These are phyloP conservation scores for Lactuca sativa DNA, from an alignment of 129 eudicot species.

Conservation along the genomic window DNA sequence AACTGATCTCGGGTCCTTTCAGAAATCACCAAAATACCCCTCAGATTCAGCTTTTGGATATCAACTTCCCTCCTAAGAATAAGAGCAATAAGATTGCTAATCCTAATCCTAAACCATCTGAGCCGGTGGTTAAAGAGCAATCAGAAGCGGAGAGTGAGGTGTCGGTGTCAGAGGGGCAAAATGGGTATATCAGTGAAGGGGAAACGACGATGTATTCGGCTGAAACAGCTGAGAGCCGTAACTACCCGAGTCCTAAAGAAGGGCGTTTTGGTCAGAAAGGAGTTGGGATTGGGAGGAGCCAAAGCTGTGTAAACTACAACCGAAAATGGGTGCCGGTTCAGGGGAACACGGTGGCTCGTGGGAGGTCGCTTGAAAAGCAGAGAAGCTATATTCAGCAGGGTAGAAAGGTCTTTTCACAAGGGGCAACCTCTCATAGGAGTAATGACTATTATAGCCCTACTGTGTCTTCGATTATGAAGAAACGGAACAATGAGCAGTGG, in stretches of 20 bases:
- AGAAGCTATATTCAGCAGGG: conserved; percentile 60
- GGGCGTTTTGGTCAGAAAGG: conserved; percentile 49
- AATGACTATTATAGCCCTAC: conserved; percentile 91
- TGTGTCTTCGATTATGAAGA: conserved; percentile 91
- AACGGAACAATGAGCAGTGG: conserved; percentile 64
- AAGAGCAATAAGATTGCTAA: background rate
- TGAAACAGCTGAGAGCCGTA: conserved; percentile 94
- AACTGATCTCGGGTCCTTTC: conserved; percentile 52
- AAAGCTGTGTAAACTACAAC: conserved; percentile 85
- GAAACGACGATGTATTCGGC: conserved; percentile 97
- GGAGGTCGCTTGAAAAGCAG: conserved; percentile 59
- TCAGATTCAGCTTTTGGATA: conserved; percentile 70
- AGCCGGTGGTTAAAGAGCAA: conserved; percentile 25
- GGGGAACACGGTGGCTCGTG: conserved; percentile 62
- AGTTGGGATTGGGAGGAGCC: conserved; percentile 94
- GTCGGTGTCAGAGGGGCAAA: conserved; percentile 39
- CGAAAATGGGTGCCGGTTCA: conserved; percentile 74
- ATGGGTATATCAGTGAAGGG: conserved; percentile 83
- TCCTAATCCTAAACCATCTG: conserved; percentile 30
- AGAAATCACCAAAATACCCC: conserved; percentile 40
- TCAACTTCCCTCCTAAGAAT: conserved; percentile 65
- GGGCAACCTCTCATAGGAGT: conserved; percentile 75
- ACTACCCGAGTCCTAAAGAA: conserved; percentile 71
- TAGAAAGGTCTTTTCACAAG: conserved; percentile 81
- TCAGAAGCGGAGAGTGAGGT: conserved; percentile 56